Percentiles rank a stretch among this genome's conserved stretches.
phyloP scores from a whole-genome alignment of 192 early-diverging fungal species.

The Spinellus fusiger region DNA sequence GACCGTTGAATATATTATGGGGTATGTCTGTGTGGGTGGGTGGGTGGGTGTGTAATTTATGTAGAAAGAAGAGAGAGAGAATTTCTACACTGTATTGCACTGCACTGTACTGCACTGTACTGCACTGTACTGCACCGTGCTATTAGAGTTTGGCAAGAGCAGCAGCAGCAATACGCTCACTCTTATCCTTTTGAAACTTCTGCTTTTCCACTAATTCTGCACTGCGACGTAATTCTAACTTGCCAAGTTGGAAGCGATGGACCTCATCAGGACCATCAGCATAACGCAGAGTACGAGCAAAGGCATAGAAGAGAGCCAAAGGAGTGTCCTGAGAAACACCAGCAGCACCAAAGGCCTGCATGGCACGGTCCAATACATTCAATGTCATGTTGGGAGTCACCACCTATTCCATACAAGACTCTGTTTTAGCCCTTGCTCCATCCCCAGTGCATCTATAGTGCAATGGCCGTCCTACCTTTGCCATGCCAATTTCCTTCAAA shows the following conservation, averaged over 20 bases:
- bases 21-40: no score
- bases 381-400: constrained; percentile 76
- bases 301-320: constrained; percentile 78
- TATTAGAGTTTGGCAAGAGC: constrained; percentile 10
- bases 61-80: no score
- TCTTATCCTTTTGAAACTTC: constrained; percentile 15
- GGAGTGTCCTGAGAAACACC: constrained; percentile 85
- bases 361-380: constrained; percentile 81
- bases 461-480: constrained; percentile 59
- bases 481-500: constrained; percentile 94
- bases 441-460: background rate
- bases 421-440: background rate
- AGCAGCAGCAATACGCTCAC: constrained; percentile 1
- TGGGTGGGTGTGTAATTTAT: no score
- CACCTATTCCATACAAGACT: constrained; percentile 7
- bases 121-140: no score
- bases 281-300: constrained; percentile 76
- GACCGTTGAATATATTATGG: no score
- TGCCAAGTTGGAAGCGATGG: constrained; percentile 71
- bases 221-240: constrained; percentile 60
- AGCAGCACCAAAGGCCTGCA: constrained; percentile 91
- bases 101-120: no score
- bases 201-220: constrained; percentile 32
- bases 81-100: no score
- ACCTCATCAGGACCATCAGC: constrained; percentile 69